A percentile compares a stretch with the other conserved stretches of the same genome.
Evolutionary conservation across 2,329 filamentous ascomycete species (phyloP).

Genomic region (Tolypocladium guangdongense): DNA sequence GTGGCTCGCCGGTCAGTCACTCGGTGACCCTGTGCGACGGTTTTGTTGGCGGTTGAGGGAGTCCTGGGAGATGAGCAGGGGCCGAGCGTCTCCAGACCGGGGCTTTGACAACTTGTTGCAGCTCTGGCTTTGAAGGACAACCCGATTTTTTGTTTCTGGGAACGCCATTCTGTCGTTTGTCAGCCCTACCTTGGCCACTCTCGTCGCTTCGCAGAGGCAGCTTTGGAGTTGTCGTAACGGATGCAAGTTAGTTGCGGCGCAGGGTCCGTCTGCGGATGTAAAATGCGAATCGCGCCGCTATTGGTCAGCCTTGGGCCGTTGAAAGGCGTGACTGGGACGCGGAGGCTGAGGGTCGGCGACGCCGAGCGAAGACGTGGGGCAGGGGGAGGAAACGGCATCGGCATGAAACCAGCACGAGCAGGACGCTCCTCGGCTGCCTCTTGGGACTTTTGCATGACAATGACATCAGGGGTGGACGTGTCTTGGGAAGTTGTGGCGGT

Average conservation of each 20-base stretch:
- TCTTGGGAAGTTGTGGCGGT: neutral
- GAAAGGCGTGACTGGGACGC: too few relatives aligned
- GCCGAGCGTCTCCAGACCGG: neutral
- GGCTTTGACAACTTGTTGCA: neutral
- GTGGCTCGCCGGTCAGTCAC: neutral
- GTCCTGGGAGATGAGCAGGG: neutral
- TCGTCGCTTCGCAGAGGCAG: neutral
- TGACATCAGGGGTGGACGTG: too few relatives aligned
- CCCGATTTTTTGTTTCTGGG: too few relatives aligned
- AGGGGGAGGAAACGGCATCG: too few relatives aligned
- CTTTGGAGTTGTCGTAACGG: neutral
- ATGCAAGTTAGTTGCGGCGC: neutral
- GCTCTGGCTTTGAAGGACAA: too few relatives aligned
- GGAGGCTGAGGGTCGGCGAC: neutral
- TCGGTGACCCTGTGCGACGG: neutral
- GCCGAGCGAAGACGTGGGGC: neutral
- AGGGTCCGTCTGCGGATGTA: too few relatives aligned
- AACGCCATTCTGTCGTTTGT: neutral
- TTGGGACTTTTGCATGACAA: neutral
- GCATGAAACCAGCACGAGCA: too few relatives aligned
- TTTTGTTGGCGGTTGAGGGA: neutral
- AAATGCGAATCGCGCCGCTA: neutral
- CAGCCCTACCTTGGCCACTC: neutral
- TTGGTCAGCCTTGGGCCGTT: too few relatives aligned
- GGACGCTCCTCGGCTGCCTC: neutral